These are phyloP conservation scores for Solanum peruvianum DNA, from an alignment of 257 asterid genomes.

Conservation along the genomic window DNA sequence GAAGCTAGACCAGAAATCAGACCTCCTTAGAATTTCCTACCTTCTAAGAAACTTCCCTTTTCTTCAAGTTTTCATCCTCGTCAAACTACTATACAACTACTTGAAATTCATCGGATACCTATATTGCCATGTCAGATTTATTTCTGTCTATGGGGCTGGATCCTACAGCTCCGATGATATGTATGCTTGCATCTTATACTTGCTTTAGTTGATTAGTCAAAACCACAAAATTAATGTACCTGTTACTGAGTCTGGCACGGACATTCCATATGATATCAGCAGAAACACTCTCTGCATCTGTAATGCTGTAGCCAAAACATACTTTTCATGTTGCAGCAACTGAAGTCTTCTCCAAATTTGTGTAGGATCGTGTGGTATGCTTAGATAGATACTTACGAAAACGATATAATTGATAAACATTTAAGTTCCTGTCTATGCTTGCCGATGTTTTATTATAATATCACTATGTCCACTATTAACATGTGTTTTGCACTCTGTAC, in stretches of 20 bases:
- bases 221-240: background rate
- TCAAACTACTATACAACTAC: background rate
- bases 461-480: background rate
- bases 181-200: background rate
- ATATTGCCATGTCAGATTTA: background rate
- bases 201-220: background rate
- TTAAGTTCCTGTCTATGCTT: background rate
- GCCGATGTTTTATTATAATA: background rate
- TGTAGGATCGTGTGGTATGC: background rate
- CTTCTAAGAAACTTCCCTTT: background rate
- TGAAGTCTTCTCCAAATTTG: background rate
- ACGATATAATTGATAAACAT: background rate
- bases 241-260: background rate
- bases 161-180: background rate
- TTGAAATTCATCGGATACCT: background rate
- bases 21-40: background rate
- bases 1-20: background rate
- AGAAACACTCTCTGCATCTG: background rate
- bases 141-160: background rate
- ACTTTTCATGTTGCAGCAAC: background rate
- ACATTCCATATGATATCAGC: background rate
- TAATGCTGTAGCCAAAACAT: background rate
- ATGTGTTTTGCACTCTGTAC: background rate
- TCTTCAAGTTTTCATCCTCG: background rate
- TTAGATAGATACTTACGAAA: background rate